phyloP scores from a whole-genome alignment of 768 basidiomycete genomes.

The Suillus americanus region DNA sequence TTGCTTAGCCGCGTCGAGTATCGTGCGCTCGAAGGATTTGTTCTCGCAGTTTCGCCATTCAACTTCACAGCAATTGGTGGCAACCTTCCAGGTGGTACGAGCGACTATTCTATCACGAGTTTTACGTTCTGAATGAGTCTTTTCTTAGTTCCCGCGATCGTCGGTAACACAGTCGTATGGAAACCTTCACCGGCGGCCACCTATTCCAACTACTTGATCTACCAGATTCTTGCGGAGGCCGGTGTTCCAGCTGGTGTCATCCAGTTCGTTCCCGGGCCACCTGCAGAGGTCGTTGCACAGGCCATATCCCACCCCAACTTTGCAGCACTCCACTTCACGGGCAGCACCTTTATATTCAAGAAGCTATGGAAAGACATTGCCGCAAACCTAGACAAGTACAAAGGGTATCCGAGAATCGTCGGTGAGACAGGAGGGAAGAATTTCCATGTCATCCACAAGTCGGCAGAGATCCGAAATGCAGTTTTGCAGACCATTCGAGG shows the following conservation, averaged over 20 bases:
- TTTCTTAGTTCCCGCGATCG: constrained; percentile 75
- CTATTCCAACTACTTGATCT: constrained; percentile 90
- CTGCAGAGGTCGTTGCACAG: constrained; percentile 82
- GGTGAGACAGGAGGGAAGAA: constrained; percentile 99
- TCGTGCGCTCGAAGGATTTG: constrained; percentile 97
- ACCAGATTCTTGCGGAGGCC: constrained; percentile 91
- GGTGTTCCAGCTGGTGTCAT: constrained; percentile 94
- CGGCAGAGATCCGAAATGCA: constrained; percentile 83
- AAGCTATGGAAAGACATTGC: constrained; percentile 97
- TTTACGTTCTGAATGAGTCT: not conserved
- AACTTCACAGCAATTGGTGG: constrained; percentile 99
- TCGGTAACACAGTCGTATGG: constrained; percentile 96
- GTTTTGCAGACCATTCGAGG: constrained; percentile 84
- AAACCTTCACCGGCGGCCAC: constrained; percentile 96
- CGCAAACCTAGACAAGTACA: constrained; percentile 83
- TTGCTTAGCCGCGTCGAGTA: constrained; percentile 84
- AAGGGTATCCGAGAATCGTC: constrained; percentile 89
- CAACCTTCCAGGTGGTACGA: constrained; percentile 74
- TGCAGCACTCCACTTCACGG: constrained; percentile 93
- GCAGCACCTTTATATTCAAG: constrained; percentile 92
- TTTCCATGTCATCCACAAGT: constrained; percentile 90
- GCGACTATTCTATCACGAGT: not conserved
- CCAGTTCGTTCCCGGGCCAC: constrained; percentile 93
- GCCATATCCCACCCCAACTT: constrained; percentile 79
- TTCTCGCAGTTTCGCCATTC: constrained; percentile 96